phyloP scores from a whole-genome alignment of 192 early-diverging fungal genomes.

The Mortierella antarctica region DNA sequence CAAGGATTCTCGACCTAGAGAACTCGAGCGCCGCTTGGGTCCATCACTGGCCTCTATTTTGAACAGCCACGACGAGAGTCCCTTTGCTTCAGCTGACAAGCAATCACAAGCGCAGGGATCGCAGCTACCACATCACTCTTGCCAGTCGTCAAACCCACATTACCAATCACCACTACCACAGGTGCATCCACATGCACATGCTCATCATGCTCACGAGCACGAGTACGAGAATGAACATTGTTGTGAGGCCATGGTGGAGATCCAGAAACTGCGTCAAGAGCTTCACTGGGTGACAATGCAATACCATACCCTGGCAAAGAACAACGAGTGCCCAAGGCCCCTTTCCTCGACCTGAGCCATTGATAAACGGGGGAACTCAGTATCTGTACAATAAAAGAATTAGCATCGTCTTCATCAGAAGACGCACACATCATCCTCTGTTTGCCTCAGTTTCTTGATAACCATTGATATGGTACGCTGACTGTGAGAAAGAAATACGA shows the following conservation, averaged over 20 bases:
- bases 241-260: constrained; percentile 44
- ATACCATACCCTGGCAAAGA: constrained; percentile 20
- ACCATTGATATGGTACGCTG: too few relatives aligned
- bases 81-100: background rate
- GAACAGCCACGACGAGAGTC: constrained; percentile 1
- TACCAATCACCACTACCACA: constrained; percentile 12
- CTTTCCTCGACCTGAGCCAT: too few relatives aligned
- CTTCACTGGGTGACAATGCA: constrained; percentile 29
- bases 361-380: too few relatives aligned
- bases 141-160: constrained; percentile 6
- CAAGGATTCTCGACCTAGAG: background rate
- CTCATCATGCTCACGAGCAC: constrained; percentile 6
- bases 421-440: too few relatives aligned
- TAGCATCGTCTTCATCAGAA: too few relatives aligned
- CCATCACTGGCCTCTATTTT: constrained; percentile 18
- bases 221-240: constrained; percentile 7
- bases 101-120: background rate
- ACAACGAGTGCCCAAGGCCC: background rate
- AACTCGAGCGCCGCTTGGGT: constrained; percentile 14
- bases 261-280: constrained; percentile 39
- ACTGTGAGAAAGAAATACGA: too few relatives aligned
- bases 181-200: constrained; percentile 7
- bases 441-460: too few relatives aligned
- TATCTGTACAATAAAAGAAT: too few relatives aligned
- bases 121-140: background rate